These are phyloP conservation scores for Irpex sp. DNA, from an alignment of 1,284 basidiomycete species.

Conservation along the genomic window DNA sequence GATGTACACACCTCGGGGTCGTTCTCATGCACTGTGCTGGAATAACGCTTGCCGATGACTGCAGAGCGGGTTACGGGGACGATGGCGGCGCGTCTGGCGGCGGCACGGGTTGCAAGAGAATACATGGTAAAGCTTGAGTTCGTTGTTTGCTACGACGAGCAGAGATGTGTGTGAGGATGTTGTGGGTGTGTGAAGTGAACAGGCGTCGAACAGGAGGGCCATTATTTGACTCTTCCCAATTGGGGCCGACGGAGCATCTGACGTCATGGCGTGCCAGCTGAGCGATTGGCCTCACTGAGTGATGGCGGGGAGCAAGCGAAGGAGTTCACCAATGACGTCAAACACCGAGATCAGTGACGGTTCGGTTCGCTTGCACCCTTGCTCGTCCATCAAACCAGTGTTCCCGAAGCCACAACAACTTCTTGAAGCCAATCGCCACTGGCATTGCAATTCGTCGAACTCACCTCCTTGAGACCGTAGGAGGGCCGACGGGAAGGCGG, in stretches of 20 bases:
- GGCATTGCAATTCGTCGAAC: too few relatives aligned
- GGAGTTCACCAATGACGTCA: too few relatives aligned
- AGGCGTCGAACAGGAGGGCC: neutral
- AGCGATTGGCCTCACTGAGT: too few relatives aligned
- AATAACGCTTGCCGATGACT: conserved; percentile 15
- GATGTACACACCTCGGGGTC: conserved; percentile 46
- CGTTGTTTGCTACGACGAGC: neutral
- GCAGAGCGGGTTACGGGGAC: conserved; percentile 12
- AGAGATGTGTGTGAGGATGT: neutral
- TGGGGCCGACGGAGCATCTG: neutral
- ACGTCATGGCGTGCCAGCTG: neutral
- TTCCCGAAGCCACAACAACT: too few relatives aligned
- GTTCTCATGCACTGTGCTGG: conserved; percentile 62
- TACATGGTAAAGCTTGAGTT: conserved; percentile 7
- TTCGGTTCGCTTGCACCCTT: too few relatives aligned
- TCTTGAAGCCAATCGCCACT: too few relatives aligned
- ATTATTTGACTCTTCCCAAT: neutral
- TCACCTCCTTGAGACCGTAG: too few relatives aligned
- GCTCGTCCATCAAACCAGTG: too few relatives aligned
- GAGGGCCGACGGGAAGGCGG: too few relatives aligned
- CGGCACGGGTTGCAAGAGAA: conserved; percentile 10
- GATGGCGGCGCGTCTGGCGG: conserved; percentile 8
- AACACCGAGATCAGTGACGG: too few relatives aligned
- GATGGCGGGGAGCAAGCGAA: too few relatives aligned
- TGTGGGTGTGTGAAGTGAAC: too few relatives aligned